phyloP scores from a whole-genome alignment of 768 basidiomycete species.

The Tephrocybe sp. region DNA sequence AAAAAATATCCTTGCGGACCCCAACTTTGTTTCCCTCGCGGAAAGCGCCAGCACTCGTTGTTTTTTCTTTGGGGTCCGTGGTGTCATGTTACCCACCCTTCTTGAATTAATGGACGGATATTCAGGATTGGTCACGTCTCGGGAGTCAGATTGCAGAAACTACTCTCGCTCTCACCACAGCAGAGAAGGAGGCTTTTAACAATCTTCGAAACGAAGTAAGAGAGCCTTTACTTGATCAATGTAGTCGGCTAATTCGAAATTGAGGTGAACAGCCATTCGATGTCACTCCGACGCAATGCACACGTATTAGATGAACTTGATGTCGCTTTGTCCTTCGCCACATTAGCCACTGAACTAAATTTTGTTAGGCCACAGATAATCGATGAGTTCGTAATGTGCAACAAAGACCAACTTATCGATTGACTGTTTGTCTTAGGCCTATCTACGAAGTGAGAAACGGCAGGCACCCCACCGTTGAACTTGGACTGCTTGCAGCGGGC shows the following conservation, averaged over 20 bases:
- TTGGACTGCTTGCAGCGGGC: constrained; percentile 71
- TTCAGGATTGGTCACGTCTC: constrained; percentile 71
- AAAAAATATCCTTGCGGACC: constrained; percentile 39
- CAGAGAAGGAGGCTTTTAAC: constrained; percentile 76
- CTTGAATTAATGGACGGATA: neutral
- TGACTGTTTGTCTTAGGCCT: constrained; percentile 29
- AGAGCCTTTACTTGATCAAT: constrained; percentile 5
- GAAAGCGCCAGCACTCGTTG: constrained; percentile 64
- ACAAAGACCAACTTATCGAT: neutral
- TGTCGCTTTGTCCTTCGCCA: constrained; percentile 77
- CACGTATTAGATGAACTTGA: constrained; percentile 86
- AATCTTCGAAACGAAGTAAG: constrained; percentile 62
- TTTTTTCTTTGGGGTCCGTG: constrained; percentile 62
- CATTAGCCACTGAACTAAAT: constrained; percentile 72
- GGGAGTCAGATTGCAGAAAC: constrained; percentile 66
- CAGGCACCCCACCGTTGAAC: constrained; percentile 91
- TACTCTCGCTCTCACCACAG: constrained; percentile 43
- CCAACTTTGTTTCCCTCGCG: constrained; percentile 55
- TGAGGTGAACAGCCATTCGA: constrained; percentile 62
- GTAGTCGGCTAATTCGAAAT: neutral
- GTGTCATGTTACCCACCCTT: neutral
- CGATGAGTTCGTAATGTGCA: constrained; percentile 53
- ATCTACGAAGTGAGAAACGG: constrained; percentile 73
- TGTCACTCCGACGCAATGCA: constrained; percentile 67
- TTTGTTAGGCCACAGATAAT: constrained; percentile 70